Evolutionary conservation across 2,329 filamentous ascomycete genomes (phyloP), one percentile per base, ranked within the genome.

Genomic region (Pleomassaria siparia): DNA sequence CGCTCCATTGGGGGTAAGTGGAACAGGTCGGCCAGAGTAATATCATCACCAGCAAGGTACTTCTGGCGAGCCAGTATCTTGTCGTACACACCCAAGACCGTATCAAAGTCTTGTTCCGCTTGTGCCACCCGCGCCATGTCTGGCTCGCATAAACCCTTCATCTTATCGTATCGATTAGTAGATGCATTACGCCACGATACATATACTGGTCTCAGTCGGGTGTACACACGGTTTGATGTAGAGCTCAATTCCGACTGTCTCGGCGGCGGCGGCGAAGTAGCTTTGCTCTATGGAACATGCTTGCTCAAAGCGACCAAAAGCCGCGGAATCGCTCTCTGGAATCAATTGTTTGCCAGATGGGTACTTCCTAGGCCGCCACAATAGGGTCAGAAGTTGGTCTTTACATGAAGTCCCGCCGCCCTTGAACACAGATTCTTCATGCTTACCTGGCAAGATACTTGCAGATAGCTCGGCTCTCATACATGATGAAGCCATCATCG

Each of bases 401-500:
- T n/a, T n/a, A n/a, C n/a, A n/a, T n/a, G n/a, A n/a, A n/a, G n/a
- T n/a, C n/a, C n/a, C n/a, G n/a, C n/a, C n/a, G n/a, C n/a, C n/a
- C n/a, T n/a, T n/a, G n/a, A n/a, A n/a, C n/a, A n/a, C n/a, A n/a
- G n/a, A n/a, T n/a, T n/a, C n/a, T n/a, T n/a, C n/a, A n/a, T n/a
- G 12, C 25, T 36, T 36, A 36, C 32, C 15, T 36, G n/a, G n/a
- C 37, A 20, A 40, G 22, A 21, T 40, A 40, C 21, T 25, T 40
- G 37, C 37, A 40, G 15, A 40, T 40, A 11, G 37, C 37, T 15
- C 37, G 8, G 22, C 37, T 40, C 22, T 40, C 37, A 15, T 10
- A 40, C 2, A 71, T 26, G n/a, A 62, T 32, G 25, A 60, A 64
- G 1, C 63, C 67, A 33, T 64, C 63, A 40, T 71, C 69, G 3